Base-by-base conservation (phyloP, 371 early-diverging fungal species). In the Rhizopus microsporus region DNA sequence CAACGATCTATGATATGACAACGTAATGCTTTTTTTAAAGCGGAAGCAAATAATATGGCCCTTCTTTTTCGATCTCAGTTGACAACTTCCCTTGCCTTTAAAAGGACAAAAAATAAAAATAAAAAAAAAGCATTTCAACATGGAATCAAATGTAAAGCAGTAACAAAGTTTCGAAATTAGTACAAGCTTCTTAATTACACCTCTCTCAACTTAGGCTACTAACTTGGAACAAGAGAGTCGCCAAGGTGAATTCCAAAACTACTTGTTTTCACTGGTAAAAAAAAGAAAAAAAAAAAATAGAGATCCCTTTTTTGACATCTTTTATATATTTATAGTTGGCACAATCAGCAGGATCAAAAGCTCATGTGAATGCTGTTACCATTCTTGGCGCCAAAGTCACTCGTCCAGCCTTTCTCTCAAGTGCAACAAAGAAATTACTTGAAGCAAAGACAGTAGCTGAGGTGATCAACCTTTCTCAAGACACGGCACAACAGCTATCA, bases 401-500 rank as follows among this genome's bases (percentile, higher is more conserved):
- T 5, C 76, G 83, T 31, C 72, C 77, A 7, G 56, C 59, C 0
- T 85, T 83, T 55, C 63, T 85, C 33, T 67, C 74, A 45, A 65
- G 68, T 16, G 80, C 77, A 34, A 72, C 78, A 1, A 52, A 60
- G 16, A 60, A 67, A 1, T 62, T 73, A 1, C 59, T 85, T 30
- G 54, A 68, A 39, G 63, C 91, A 12, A 70, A 71, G 49, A 88
- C 88, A 4, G 63, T 91, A 5, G 88, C 83, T 8, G 88, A 89
- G 48, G 81, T 88, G 34, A 72, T 91, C 32, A 79, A 78, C 51
- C 74, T 71, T 45, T 67, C 87, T 8, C 87, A 91, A 55, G 69
- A 80, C 16, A 81, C 83, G 2, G 89, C 84, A 4, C 84, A 80
- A 17, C 77, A 79, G 46, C 75, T 94, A 45, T 59, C 73, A 45